These are phyloP conservation scores for Tuber calosporum DNA, from an alignment of 495 filamentous ascomycete species.

Conservation along the genomic window DNA sequence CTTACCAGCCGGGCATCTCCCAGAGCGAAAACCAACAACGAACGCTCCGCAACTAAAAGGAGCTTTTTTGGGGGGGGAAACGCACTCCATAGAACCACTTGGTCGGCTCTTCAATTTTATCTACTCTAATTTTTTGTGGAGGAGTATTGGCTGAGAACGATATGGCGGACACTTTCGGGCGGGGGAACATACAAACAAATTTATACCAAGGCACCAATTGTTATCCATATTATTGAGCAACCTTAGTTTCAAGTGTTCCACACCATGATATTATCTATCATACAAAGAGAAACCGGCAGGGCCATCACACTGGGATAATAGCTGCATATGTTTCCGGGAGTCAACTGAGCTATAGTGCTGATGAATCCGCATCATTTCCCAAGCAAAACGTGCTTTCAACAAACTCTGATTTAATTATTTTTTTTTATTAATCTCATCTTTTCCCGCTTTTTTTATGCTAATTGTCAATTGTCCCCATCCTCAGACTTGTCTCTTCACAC, in stretches of 20 bases:
- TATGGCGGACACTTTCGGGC: background rate
- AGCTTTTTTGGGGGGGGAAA: background rate
- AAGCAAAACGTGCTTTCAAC: background rate
- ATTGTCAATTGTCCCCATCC: background rate
- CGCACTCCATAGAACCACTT: background rate
- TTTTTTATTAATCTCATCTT: conserved; percentile 2
- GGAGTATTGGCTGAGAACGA: background rate
- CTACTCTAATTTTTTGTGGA: background rate
- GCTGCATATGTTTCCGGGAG: background rate
- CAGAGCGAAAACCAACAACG: background rate
- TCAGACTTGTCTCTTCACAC: background rate
- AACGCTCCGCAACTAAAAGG: background rate
- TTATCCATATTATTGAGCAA: background rate
- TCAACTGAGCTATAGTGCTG: background rate
- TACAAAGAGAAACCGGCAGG: background rate
- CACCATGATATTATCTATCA: too few species aligned
- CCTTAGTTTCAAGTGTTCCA: background rate
- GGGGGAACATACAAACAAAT: background rate
- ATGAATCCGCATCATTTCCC: background rate
- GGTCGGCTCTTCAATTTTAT: background rate
- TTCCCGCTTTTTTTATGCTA: background rate
- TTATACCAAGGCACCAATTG: background rate
- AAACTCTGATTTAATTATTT: background rate
- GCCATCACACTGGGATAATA: background rate
- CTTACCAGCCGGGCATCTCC: background rate